Evolutionary conservation across 1,139 yeast genomes (phyloP).

Genomic region (Keqinozyma sinolaborantium): DNA sequence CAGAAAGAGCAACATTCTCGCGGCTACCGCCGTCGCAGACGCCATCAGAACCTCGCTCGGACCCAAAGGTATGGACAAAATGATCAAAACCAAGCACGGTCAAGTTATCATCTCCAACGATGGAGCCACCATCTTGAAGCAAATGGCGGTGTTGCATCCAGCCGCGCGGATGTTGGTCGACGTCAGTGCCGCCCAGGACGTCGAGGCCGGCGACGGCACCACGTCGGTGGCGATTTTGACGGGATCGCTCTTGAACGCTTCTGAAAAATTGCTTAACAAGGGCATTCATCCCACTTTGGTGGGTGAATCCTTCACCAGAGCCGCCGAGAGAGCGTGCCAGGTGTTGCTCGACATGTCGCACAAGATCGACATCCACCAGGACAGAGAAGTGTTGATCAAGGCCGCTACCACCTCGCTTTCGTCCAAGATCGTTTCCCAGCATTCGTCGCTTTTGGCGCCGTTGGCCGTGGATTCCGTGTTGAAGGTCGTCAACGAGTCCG

Average conservation of each 20-base stretch:
- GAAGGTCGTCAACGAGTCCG: conserved; percentile 58
- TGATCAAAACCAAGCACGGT: conserved; percentile 92
- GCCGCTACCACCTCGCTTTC: conserved; percentile 94
- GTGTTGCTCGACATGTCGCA: conserved; percentile 82
- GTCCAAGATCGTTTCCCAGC: conserved; percentile 94
- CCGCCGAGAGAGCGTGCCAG: conserved; percentile 85
- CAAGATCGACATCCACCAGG: conserved; percentile 60
- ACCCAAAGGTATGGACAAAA: conserved; percentile 99
- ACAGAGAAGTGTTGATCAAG: conserved; percentile 76
- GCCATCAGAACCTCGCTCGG: conserved; percentile 97
- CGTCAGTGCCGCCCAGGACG: conserved; percentile 95
- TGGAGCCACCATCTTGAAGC: conserved; percentile 94
- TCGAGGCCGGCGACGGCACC: conserved; percentile 99
- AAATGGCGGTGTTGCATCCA: conserved; percentile 97
- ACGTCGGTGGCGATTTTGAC: conserved; percentile 95
- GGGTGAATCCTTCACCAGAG: conserved; percentile 92
- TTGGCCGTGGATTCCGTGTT: conserved; percentile 92
- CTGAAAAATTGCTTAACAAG: conserved; percentile 80
- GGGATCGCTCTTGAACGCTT: conserved; percentile 92
- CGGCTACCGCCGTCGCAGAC: conserved; percentile 97
- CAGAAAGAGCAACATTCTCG: conserved; percentile 86
- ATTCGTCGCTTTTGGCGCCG: conserved; percentile 81
- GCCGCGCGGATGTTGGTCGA: conserved; percentile 98
- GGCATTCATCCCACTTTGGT: conserved; percentile 96
- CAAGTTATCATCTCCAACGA: conserved; percentile 95